A percentile compares a stretch with the other conserved stretches of the same genome.
Evolutionary conservation across 768 basidiomycete genomes (phyloP).

Genomic region (Calocybe cyanea): DNA sequence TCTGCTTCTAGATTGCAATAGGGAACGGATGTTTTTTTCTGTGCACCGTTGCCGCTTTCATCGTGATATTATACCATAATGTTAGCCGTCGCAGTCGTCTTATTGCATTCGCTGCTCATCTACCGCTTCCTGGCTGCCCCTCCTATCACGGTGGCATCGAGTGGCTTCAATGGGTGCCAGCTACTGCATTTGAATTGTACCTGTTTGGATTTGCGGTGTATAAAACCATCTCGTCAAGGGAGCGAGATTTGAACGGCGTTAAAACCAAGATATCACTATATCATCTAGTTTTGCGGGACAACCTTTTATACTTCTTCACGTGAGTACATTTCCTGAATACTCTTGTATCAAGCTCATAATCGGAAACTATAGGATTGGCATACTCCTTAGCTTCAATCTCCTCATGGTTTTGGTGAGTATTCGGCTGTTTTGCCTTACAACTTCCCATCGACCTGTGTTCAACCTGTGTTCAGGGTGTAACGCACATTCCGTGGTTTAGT

Average conservation of each 20-base stretch:
- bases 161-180: constrained; percentile 15
- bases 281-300: constrained; percentile 35
- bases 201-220: constrained; percentile 37
- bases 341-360: background rate
- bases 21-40: constrained; percentile 37
- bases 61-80: constrained; percentile 38
- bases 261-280: constrained; percentile 27
- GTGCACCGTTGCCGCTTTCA: constrained; percentile 35
- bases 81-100: constrained; percentile 27
- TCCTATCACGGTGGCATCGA: constrained; percentile 11
- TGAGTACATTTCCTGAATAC: constrained; percentile 14
- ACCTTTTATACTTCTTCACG: constrained; percentile 43
- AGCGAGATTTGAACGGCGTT: constrained; percentile 22
- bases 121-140: constrained; percentile 26
- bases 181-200: constrained; percentile 33
- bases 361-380: constrained; percentile 26
- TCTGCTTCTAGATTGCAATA: constrained; percentile 28
- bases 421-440: too few relatives aligned
- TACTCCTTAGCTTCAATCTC: constrained; percentile 41
- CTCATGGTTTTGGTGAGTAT: constrained; percentile 37
- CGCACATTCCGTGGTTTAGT: constrained; percentile 48
- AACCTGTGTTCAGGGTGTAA: constrained; percentile 28
- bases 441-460: too few relatives aligned
- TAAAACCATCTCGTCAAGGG: constrained; percentile 27
- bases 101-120: constrained; percentile 30